Evolutionary conservation across 257 asterid genomes (phyloP).

Genomic region (Henckelia pumila): DNA sequence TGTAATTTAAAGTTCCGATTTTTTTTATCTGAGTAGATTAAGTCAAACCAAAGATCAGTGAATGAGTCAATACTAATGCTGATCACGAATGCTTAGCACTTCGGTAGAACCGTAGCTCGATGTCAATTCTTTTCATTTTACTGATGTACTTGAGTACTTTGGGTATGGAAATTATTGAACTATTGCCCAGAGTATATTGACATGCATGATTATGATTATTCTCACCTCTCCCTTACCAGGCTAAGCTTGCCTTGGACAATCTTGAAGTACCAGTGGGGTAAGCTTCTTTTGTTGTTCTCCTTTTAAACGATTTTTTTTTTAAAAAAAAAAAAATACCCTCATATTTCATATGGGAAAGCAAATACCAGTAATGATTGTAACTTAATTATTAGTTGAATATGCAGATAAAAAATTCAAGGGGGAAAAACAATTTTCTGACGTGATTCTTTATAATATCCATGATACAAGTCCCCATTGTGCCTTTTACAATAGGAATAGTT

Average conservation of each 20-base stretch:
- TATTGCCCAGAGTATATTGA: neutral
- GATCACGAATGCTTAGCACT: conserved; percentile 10
- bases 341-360: conserved; percentile 6
- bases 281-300: conserved; percentile 25
- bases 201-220: neutral
- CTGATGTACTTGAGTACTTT: neutral
- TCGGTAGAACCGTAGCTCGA: conserved; percentile 1
- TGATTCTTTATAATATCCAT: conserved; percentile 3
- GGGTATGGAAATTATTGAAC: neutral
- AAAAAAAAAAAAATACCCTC: neutral
- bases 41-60: neutral
- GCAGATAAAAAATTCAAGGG: conserved; percentile 8
- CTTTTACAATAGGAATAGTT: conserved; percentile 13
- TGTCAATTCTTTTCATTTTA: no score
- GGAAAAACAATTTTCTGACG: no score
- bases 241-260: conserved; percentile 62
- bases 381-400: neutral
- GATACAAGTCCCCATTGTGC: conserved; percentile 12
- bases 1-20: neutral
- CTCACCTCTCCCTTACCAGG: conserved; percentile 41
- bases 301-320: neutral
- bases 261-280: conserved; percentile 95
- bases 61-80: conserved; percentile 8
- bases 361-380: conserved; percentile 6
- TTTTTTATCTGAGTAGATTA: neutral